Conservation (phyloP, 805 yeast genomes). For the Starmerella sirachaensis region DNA sequence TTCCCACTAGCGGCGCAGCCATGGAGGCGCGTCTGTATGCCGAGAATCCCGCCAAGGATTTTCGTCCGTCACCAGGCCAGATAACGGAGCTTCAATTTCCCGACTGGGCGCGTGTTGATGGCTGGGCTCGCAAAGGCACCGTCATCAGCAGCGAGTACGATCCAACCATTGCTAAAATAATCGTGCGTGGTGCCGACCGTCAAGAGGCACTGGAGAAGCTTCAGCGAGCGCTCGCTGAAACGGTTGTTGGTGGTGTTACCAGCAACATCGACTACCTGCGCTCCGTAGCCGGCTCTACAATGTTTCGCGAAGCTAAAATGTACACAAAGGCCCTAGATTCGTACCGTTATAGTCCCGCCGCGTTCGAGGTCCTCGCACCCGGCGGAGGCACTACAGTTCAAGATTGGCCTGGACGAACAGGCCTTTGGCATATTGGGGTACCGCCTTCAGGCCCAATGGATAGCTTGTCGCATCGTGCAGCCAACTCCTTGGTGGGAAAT, state of each 20-base stretch:
- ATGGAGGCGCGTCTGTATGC: constrained; percentile 97
- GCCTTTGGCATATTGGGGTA: constrained; percentile 85
- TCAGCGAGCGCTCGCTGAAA: constrained; percentile 71
- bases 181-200: constrained; percentile 85
- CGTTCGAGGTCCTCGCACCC: constrained; percentile 73
- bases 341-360: constrained; percentile 65
- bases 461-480: constrained; percentile 74
- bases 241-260: constrained; percentile 76
- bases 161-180: constrained; percentile 91
- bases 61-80: constrained; percentile 94
- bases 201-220: constrained; percentile 69
- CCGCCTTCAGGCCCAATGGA: constrained; percentile 99
- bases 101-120: constrained; percentile 81
- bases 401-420: constrained; percentile 84
- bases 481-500: constrained; percentile 86
- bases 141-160: constrained; percentile 84
- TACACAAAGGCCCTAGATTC: constrained; percentile 80
- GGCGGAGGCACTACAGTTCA: constrained; percentile 96
- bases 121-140: constrained; percentile 88
- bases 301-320: constrained; percentile 76
- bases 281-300: constrained; percentile 66
- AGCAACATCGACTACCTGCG: constrained; percentile 84
- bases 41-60: constrained; percentile 90
- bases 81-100: constrained; percentile 79
- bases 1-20: constrained; percentile 68